phyloP scores from a whole-genome alignment of 2,329 filamentous ascomycete genomes.

The Cladobotryum mycophilum region DNA sequence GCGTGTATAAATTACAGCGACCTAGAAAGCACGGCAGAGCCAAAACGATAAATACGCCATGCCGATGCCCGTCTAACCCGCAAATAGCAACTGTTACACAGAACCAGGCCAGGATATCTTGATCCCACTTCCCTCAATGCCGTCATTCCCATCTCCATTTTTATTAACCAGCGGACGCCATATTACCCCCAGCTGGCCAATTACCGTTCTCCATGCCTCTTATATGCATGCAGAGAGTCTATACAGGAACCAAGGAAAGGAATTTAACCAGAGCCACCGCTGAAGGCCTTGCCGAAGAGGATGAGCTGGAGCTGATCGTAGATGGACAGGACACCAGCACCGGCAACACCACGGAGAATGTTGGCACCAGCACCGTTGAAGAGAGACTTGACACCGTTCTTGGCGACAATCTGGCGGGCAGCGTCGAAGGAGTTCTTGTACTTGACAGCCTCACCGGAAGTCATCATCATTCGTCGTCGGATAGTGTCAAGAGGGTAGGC shows the following conservation, averaged over 20 bases:
- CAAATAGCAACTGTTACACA: slow-evolving; percentile 37
- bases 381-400: slow-evolving; percentile 96
- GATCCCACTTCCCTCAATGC: slow-evolving; percentile 38
- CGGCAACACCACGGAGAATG: slow-evolving; percentile 99
- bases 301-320: slow-evolving; percentile 99
- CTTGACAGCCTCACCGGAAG: slow-evolving; percentile 95
- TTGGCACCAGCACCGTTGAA: slow-evolving; percentile 99
- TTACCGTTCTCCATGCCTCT: slow-evolving; percentile 24
- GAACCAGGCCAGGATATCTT: slow-evolving; percentile 31
- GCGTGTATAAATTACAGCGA: slow-evolving; percentile 60
- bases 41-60: slow-evolving; percentile 40
- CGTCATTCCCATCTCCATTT: slow-evolving; percentile 42
- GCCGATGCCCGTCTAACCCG: slow-evolving; percentile 45
- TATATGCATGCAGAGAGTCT: slow-evolving; percentile 30
- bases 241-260: slow-evolving; percentile 33
- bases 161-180: slow-evolving; percentile 34
- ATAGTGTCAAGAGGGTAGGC: slow-evolving; percentile 99
- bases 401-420: slow-evolving; percentile 91
- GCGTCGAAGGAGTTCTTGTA: slow-evolving; percentile 97
- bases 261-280: slow-evolving; percentile 51
- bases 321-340: slow-evolving; percentile 99
- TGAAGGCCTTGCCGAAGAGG: slow-evolving; percentile 99
- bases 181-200: slow-evolving; percentile 31
- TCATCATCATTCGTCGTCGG: slow-evolving; percentile 99
- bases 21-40: slow-evolving; percentile 42